These are phyloP conservation scores for Suillus sp. DNA, from an alignment of 768 basidiomycete genomes.

Conservation along the genomic window DNA sequence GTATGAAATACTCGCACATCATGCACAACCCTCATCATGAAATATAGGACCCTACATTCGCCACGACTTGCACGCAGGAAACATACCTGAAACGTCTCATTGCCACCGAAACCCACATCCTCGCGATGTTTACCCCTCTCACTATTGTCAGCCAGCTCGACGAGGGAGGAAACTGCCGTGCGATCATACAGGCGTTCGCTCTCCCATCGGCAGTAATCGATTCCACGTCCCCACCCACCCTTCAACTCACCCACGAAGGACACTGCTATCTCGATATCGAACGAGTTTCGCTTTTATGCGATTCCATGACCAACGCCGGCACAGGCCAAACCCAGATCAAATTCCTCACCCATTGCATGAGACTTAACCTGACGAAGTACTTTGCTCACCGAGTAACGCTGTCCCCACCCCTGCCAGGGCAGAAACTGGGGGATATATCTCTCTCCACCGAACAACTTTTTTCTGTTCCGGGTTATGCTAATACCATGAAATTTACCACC, in stretches of 20 bases:
- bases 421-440: neutral
- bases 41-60: neutral
- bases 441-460: constrained; percentile 3
- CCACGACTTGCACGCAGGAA: neutral
- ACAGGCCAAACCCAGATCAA: constrained; percentile 3
- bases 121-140: constrained; percentile 7
- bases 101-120: constrained; percentile 6
- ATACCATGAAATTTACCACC: constrained; percentile 7
- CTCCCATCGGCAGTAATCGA: neutral
- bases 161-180: neutral
- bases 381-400: constrained; percentile 5
- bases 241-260: constrained; percentile 7
- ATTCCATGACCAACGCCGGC: neutral
- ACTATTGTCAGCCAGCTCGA: neutral
- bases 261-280: constrained; percentile 9
- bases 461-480: constrained; percentile 6
- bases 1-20: neutral
- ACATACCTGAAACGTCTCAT: constrained; percentile 10
- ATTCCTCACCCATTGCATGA: constrained; percentile 7
- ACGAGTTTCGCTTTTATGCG: neutral
- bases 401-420: neutral
- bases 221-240: neutral
- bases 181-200: constrained; percentile 3
- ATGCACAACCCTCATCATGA: neutral
- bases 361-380: constrained; percentile 6